Evolutionary conservation across 257 asterid genomes (phyloP), one percentile per base, ranked within the genome.

Genomic region (Coffea canephora): DNA sequence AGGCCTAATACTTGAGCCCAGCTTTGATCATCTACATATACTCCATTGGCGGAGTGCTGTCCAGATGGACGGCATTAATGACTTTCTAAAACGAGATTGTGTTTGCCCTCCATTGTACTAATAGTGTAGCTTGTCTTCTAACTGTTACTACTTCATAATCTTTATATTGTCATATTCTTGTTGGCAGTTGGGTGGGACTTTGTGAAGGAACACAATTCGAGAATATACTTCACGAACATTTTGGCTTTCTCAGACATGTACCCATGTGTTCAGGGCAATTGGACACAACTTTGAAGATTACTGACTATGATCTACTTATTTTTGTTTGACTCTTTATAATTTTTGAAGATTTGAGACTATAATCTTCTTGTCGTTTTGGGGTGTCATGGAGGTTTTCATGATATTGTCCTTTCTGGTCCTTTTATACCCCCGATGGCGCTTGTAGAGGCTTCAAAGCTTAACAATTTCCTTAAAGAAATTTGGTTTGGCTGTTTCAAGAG

Each of bases 151-250:
- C 19, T 39, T 68, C 43, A 52, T 23, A 45, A 62, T 45, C 74
- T 39, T 70, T 85, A 57, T 31, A 27, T 70, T 77, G 31, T 57
- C 41, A 62, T 79, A 78, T 68, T 54, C 64, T 50, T 34, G 79
- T 80, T 89, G 81, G 82, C 97, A 95, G 99, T 87, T 93, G 93
- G 98, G 98, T 81, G 99, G 97, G 79, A 91, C 92, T 79, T 3
- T 87, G 85, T 95, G 91, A 92, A 54, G 76, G 54, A 54, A 50
- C 45, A 69, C 31, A 36, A 36, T 55, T 71, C 57, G 79, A 77
- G 36, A 79, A 59, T 48, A 11, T 6, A 41, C 71, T 31, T 66
- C 74, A 64, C 41, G 9, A 52, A 69, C 36, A 54, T 54, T 65
- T 48, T 10, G 25, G 50, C 57, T 62, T 39, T 46, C 3, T 36